Evolutionary conservation across 352 stramenopile species (phyloP).

Genomic region (Phytopythium kandeliae): DNA sequence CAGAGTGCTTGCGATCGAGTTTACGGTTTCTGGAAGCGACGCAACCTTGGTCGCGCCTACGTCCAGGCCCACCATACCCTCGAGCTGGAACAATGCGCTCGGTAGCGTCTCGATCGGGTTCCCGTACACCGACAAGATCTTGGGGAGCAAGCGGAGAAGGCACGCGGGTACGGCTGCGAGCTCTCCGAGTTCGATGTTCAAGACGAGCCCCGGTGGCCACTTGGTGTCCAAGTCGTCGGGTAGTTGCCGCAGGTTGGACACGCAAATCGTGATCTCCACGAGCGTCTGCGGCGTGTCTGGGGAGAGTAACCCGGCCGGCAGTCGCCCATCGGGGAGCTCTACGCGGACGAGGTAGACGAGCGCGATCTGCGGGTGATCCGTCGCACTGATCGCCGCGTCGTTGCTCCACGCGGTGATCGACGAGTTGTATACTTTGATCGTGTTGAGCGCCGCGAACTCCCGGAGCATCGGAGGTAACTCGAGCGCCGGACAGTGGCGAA

Average conservation of each 20-base stretch:
- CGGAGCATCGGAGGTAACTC: not conserved
- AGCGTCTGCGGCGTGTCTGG: constrained; percentile 11
- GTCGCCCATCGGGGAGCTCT: constrained; percentile 12
- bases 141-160: constrained; percentile 10
- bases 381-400: not conserved
- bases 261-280: constrained; percentile 24
- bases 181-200: constrained; percentile 19
- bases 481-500: constrained; percentile 1
- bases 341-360: constrained; percentile 17
- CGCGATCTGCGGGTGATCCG: not conserved
- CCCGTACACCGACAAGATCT: constrained; percentile 16
- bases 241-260: constrained; percentile 26
- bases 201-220: constrained; percentile 25
- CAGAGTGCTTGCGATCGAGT: constrained; percentile 7
- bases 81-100: constrained; percentile 12
- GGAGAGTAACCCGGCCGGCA: constrained; percentile 18
- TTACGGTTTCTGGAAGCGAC: constrained; percentile 14
- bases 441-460: constrained; percentile 13
- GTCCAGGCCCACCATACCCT: constrained; percentile 10
- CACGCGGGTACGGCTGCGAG: constrained; percentile 7
- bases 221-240: constrained; percentile 27
- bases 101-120: constrained; percentile 15
- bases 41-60: constrained; percentile 11
- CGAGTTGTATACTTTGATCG: constrained; percentile 4
- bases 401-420: not conserved